Evolutionary conservation across 2,329 filamentous ascomycete species (phyloP).

Genomic region (Didymella pomorum): DNA sequence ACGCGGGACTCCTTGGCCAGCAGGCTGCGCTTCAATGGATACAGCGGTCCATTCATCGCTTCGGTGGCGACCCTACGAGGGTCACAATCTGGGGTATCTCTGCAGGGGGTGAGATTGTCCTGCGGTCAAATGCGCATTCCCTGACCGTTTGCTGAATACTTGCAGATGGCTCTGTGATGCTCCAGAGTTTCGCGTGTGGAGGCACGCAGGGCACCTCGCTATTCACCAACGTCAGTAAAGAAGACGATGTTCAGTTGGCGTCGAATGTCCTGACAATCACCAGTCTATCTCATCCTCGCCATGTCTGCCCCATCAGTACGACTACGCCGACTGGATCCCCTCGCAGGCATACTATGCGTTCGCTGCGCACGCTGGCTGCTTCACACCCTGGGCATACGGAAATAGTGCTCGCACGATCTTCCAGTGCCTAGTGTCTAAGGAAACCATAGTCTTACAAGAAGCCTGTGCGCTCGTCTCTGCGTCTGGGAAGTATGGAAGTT

Average conservation of each 20-base stretch:
- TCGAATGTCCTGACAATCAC: background rate
- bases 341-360: background rate
- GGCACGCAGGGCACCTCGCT: background rate
- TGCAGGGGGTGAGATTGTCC: background rate
- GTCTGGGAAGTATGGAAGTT: slow-evolving; percentile 51
- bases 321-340: background rate
- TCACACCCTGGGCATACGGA: background rate
- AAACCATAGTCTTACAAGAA: background rate
- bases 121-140: background rate
- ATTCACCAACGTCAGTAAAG: background rate
- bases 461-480: slow-evolving; percentile 36
- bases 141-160: background rate
- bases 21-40: background rate
- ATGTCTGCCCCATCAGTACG: background rate
- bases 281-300: background rate
- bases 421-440: background rate
- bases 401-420: background rate
- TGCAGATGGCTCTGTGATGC: background rate
- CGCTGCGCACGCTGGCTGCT: background rate
- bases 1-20: background rate
- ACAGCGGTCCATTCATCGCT: background rate
- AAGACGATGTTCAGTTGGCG: background rate
- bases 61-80: background rate
- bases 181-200: background rate
- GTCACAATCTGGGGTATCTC: background rate